These are phyloP conservation scores for Euphorbia celastroides DNA, from an alignment of 441 rosid genomes.

Conservation along the genomic window DNA sequence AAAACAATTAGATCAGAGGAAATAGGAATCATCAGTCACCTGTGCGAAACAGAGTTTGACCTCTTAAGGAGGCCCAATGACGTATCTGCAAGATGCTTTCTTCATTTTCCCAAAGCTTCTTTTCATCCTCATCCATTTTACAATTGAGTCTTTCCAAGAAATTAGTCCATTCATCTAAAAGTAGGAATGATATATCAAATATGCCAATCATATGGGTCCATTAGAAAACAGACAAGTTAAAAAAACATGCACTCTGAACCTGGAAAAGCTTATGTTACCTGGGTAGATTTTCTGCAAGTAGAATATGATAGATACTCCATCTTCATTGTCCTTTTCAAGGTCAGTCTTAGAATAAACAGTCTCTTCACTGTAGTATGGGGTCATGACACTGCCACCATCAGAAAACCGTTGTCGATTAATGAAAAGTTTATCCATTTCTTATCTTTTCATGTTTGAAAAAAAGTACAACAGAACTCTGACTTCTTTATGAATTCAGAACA, in stretches of 20 bases:
- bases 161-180: conserved; percentile 94
- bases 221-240: conserved; percentile 8
- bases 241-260: conserved; percentile 4
- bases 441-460: background rate
- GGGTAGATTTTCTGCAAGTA: conserved; percentile 95
- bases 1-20: conserved; percentile 10
- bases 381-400: conserved; percentile 66
- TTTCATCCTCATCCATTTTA: conserved; percentile 61
- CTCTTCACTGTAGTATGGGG: conserved; percentile 98
- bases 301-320: conserved; percentile 87
- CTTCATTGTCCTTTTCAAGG: conserved; percentile 97
- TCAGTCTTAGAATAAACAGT: conserved; percentile 89
- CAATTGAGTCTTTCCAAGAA: conserved; percentile 85
- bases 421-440: background rate
- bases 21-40: conserved; percentile 43
- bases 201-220: conserved; percentile 12
- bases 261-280: conserved; percentile 38
- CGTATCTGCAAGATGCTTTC: conserved; percentile 94
- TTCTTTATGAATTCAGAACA: conserved; percentile 1
- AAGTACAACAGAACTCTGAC: conserved; percentile 11
- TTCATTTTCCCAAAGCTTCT: conserved; percentile 71
- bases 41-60: conserved; percentile 93
- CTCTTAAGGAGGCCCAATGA: conserved; percentile 97
- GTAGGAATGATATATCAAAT: conserved; percentile 7
- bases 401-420: conserved; percentile 12